Percentiles rank a stretch among this genome's conserved stretches.
These are phyloP conservation scores for Penicillium steckii DNA, from an alignment of 495 filamentous ascomycete genomes.

Conservation along the genomic window DNA sequence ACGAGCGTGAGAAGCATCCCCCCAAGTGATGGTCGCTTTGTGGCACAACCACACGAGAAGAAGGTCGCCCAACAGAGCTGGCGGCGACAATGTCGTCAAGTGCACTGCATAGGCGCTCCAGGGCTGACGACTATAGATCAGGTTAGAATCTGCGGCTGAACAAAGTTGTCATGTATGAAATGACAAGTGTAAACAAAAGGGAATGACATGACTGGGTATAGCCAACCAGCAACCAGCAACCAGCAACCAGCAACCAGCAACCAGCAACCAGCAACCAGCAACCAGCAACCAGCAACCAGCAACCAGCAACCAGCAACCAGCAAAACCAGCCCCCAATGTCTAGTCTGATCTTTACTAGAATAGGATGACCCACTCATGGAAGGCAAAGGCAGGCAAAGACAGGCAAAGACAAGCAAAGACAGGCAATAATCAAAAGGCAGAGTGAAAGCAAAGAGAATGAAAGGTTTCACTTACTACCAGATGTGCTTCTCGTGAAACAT, in stretches of 20 bases:
- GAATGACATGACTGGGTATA: no score
- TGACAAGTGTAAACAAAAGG: neutral
- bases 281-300: no score
- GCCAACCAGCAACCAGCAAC: no score
- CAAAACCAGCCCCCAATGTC: neutral
- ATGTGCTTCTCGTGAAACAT: slow-evolving; percentile 68
- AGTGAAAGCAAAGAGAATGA: slow-evolving; percentile 7
- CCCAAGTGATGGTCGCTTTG: slow-evolving; percentile 46
- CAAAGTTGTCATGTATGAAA: neutral
- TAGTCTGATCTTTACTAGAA: neutral
- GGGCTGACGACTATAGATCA: slow-evolving; percentile 56
- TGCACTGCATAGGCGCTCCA: slow-evolving; percentile 79
- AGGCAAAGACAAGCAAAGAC: neutral
- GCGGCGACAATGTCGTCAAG: slow-evolving; percentile 69
- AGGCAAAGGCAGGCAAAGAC: slow-evolving; percentile 1
- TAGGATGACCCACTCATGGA: slow-evolving; percentile 1
- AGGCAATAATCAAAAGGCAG: slow-evolving; percentile 7
- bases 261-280: no score
- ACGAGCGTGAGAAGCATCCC: slow-evolving; percentile 34
- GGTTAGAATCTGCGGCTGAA: slow-evolving; percentile 32
- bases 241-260: no score
- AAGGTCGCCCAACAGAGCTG: slow-evolving; percentile 63
- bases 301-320: no score
- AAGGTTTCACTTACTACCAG: slow-evolving; percentile 57
- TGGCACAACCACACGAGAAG: slow-evolving; percentile 55